These are phyloP conservation scores for Arachnomyces sp. DNA, from an alignment of 2,329 filamentous ascomycete genomes.

Conservation along the genomic window DNA sequence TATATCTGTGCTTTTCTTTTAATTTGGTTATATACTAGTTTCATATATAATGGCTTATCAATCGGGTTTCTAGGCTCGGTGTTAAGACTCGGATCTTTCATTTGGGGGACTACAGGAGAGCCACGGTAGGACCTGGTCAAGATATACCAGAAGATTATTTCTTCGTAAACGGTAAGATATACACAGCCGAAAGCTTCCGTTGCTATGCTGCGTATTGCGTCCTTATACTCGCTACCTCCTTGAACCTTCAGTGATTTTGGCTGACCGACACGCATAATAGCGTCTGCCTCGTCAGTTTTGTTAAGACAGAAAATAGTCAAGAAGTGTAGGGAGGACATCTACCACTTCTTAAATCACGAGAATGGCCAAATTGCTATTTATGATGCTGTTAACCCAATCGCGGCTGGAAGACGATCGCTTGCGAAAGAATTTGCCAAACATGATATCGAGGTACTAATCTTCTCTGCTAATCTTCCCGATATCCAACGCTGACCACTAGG, in stretches of 20 bases:
- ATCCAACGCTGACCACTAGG: neutral
- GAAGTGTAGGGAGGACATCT: conserved; percentile 95
- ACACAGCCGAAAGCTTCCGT: neutral
- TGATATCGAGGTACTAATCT: conserved; percentile 68
- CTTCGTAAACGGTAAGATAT: conserved; percentile 66
- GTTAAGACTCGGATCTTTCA: conserved; percentile 98
- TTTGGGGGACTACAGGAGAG: conserved; percentile 89
- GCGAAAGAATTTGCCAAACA: conserved; percentile 98
- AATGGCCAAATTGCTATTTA: conserved; percentile 98
- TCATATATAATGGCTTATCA: conserved; percentile 16
- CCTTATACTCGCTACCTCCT: neutral
- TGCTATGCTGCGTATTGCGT: neutral
- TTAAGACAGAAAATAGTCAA: conserved; percentile 95
- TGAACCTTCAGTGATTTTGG: conserved; percentile 1
- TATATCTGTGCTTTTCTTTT: conserved; percentile 1
- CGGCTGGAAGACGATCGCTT: conserved; percentile 70
- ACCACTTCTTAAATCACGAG: conserved; percentile 90
- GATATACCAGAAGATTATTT: conserved; percentile 96
- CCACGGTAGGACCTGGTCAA: conserved; percentile 74
- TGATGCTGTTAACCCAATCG: conserved; percentile 90
- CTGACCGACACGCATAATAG: conserved; percentile 23
- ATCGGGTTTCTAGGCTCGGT: conserved; percentile 59
- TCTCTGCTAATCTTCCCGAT: neutral
- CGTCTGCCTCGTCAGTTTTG: conserved; percentile 84
- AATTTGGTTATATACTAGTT: conserved; percentile 4